Base-by-base conservation (phyloP, 1,139 yeast species). In the Candida sp. region DNA sequence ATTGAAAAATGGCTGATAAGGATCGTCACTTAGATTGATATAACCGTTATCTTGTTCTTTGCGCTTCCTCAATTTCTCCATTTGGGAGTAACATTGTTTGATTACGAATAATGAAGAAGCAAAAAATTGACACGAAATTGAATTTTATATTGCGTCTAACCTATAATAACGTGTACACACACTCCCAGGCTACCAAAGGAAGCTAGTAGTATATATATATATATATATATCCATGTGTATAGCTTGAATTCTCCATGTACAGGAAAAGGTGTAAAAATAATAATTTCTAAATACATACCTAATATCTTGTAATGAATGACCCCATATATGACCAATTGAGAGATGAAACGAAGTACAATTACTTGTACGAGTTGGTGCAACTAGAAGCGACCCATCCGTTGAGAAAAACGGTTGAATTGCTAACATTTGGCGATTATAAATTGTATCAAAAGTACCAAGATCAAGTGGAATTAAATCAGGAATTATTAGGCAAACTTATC, bases 11-110 rank as follows among this genome's bases (percentile, higher is more conserved):
- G 97, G 97, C 55, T 84, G 87, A 57, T 81, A 81, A n/a, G 95
- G 87, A 65, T 87, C 91, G 65, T 91, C 97, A 1, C 97, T 88
- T 44, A 87, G 75, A 58, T 93, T 93, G 51, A 87, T 77, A 79
- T 83, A 91, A 3, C 81, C 82, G 43, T 73, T 70, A 63, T 93
- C 98, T 44, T 77, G 81, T 43, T 79, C 81, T 46, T 79, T 80
- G 45, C 98, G 75, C 49, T 84, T 82, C 42, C 82, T n/a, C n/a
- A n/a, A n/a, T n/a, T n/a, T n/a, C n/a, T n/a, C n/a, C n/a, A n/a
- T n/a, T n/a, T n/a, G n/a, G n/a, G n/a, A n/a, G n/a, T n/a, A n/a
- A n/a, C n/a, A n/a, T n/a, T n/a, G n/a, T n/a, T n/a, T n/a, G n/a
- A n/a, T n/a, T n/a, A n/a, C n/a, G n/a, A n/a, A n/a, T n/a, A n/a